phyloP scores from a whole-genome alignment of 2,329 filamentous ascomycete genomes.

The Fusarium miscanthi region DNA sequence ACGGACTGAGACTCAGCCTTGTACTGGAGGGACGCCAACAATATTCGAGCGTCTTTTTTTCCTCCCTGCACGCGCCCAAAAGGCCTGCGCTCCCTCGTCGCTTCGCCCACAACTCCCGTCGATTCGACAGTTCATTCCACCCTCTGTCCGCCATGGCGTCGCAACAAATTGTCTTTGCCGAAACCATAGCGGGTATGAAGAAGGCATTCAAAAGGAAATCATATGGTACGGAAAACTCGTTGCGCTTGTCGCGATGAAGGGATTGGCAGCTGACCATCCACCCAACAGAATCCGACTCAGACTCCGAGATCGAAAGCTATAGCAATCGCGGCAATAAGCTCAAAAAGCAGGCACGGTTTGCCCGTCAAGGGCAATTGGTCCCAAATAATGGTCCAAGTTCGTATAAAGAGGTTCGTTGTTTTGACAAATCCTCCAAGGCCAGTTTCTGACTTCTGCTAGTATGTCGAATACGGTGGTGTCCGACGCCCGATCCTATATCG shows the following conservation, averaged over 20 bases:
- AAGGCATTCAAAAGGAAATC: constrained; percentile 73
- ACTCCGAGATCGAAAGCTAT: constrained; percentile 74
- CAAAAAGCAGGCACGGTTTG: constrained; percentile 78
- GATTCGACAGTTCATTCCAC: constrained; percentile 20
- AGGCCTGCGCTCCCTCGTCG: constrained; percentile 27
- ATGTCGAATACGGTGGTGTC: constrained; percentile 79
- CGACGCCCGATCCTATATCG: constrained; percentile 77
- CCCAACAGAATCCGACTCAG: constrained; percentile 78
- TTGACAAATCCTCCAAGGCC: constrained; percentile 14
- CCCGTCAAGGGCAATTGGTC: constrained; percentile 76
- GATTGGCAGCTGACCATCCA: constrained; percentile 36
- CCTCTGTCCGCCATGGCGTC: constrained; percentile 52
- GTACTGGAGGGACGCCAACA: not conserved
- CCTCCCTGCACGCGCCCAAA: constrained; percentile 4
- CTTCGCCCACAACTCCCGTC: constrained; percentile 32
- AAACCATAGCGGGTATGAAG: constrained; percentile 76
- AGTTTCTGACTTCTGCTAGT: constrained; percentile 57
- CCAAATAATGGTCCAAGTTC: constrained; percentile 72
- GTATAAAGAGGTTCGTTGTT: constrained; percentile 72
- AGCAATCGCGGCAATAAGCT: constrained; percentile 84
- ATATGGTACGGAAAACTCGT: constrained; percentile 60
- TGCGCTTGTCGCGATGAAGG: constrained; percentile 1
- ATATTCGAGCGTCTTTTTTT: not conserved
- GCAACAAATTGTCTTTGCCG: constrained; percentile 72
- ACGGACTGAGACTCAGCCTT: not conserved